A percentile compares a stretch with the other conserved stretches of the same genome.
These are phyloP conservation scores for Candida suzukii DNA, from an alignment of 805 yeast species.

Conservation along the genomic window DNA sequence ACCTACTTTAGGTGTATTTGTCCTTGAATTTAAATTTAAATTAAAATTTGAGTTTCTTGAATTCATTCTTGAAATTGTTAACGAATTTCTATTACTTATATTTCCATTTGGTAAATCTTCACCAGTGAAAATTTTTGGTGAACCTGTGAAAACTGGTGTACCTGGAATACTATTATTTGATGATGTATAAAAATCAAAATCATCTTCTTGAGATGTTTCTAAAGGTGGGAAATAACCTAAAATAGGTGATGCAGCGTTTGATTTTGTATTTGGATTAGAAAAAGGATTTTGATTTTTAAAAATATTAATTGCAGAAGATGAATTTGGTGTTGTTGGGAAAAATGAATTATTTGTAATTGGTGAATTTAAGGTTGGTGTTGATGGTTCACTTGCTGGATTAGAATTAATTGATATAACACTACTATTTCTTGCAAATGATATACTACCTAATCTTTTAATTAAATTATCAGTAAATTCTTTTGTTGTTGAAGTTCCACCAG, in stretches of 20 bases:
- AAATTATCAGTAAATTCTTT: conserved; percentile 43
- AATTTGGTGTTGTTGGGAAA: not conserved
- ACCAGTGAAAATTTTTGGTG: not conserved
- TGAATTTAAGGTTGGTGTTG: conserved; percentile 1
- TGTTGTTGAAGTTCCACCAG: conserved; percentile 25
- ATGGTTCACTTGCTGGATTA: not conserved
- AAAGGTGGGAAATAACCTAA: conserved; percentile 2
- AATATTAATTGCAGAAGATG: not conserved
- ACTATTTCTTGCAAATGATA: conserved; percentile 25
- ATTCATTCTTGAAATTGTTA: not conserved
- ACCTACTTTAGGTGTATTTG: not conserved
- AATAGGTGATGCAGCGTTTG: not conserved
- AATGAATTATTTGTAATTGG: conserved; percentile 4
- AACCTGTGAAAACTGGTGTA: not conserved
- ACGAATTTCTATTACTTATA: not conserved
- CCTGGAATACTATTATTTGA: not conserved
- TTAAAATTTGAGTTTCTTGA: not conserved
- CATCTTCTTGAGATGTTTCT: not conserved
- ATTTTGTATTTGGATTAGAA: not conserved
- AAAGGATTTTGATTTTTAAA: conserved; percentile 11
- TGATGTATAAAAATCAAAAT: not conserved
- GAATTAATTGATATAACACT: conserved; percentile 13
- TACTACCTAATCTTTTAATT: conserved; percentile 40
- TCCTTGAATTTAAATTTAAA: not conserved
- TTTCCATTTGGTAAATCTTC: not conserved